Evolutionary conservation across 2,329 filamentous ascomycete genomes (phyloP), one percentile per base, ranked within the genome.

Genomic region (Amphichorda felina): DNA sequence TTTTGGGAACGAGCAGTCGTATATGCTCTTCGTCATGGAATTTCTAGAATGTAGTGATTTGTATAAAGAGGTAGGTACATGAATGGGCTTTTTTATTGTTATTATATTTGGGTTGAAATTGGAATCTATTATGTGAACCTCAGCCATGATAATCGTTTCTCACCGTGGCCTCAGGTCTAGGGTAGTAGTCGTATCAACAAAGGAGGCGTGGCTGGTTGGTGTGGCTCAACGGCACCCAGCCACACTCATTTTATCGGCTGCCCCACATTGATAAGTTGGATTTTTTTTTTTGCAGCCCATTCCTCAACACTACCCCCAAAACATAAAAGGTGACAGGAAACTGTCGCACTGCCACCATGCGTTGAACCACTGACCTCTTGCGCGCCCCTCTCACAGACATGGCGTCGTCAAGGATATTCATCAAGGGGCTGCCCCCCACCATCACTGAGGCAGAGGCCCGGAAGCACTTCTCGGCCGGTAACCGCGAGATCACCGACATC

Each of bases 401-500:
- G 31, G 31, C 18, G 31, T 15, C 32, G 15, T 30, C 37, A 24
- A 26, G 71, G 44, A 67, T 82, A 33, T 82, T 93, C 64, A 64
- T 96, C 72, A 70, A 82, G 73, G 70, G 88, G 41, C 68, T 98
- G 40, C 91, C 91, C 32, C 87, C 87, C 24, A 83, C 75, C 37
- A 81, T 94, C 50, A 80, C 78, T 10, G 86, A 93, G 60, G 77
- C 80, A 36, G 83, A 93, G 45, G 82, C 96, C 54, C 79, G 77
- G 54, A 87, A 84, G 54, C 88, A 96, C 62, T 98, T 98, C 59
- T 75, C 82, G 40, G 71, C 64, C 28, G 63, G 75, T 48, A 80
- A 79, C 42, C 75, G 75, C 42, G 67, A 82, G 43, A 75, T 95
- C 53, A 96, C 89, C 36, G 91, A 98, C 62, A 75, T 87, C 49